Percentiles rank a stretch among this genome's conserved stretches.
Evolutionary conservation across 2,329 filamentous ascomycete species (phyloP).

Genomic region (Sclerotinia borealis): DNA sequence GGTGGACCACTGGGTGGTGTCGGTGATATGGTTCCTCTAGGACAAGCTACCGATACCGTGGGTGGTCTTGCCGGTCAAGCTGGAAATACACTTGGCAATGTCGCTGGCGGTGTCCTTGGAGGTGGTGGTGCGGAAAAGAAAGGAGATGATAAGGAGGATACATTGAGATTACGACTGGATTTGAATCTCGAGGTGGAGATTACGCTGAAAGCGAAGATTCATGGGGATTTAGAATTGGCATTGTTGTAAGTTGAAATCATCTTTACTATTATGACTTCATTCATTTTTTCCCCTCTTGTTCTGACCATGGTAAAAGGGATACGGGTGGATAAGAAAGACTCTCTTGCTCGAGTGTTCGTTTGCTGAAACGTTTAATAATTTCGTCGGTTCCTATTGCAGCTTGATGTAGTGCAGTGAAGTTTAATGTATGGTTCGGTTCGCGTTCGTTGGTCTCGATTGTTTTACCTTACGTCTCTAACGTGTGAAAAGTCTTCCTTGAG

Average conservation of each 20-base stretch:
- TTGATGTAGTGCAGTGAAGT: slow-evolving; percentile 1
- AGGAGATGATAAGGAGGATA: slow-evolving; percentile 37
- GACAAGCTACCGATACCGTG: slow-evolving; percentile 4
- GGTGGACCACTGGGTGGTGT: slow-evolving; percentile 8
- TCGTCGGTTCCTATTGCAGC: neutral
- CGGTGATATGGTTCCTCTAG: slow-evolving; percentile 11
- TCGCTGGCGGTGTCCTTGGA: neutral
- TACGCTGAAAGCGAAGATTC: slow-evolving; percentile 71
- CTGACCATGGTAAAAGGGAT: slow-evolving; percentile 12
- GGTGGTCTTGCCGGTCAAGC: slow-evolving; percentile 4
- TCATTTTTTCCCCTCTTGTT: neutral
- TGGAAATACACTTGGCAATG: slow-evolving; percentile 9
- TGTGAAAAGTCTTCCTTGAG: neutral
- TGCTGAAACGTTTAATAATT: slow-evolving; percentile 10
- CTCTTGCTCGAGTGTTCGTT: slow-evolving; percentile 7
- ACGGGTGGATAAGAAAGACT: slow-evolving; percentile 4
- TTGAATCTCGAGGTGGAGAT: slow-evolving; percentile 76
- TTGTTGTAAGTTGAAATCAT: slow-evolving; percentile 25
- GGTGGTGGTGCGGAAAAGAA: slow-evolving; percentile 10
- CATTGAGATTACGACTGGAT: slow-evolving; percentile 63
- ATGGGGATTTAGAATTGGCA: slow-evolving; percentile 70
- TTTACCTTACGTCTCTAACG: neutral
- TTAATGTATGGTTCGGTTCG: neutral
- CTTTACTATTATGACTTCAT: neutral
- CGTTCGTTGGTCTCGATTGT: neutral